Evolutionary conservation across 2,329 filamentous ascomycete species (phyloP).

Genomic region (Neonectria magnoliae): DNA sequence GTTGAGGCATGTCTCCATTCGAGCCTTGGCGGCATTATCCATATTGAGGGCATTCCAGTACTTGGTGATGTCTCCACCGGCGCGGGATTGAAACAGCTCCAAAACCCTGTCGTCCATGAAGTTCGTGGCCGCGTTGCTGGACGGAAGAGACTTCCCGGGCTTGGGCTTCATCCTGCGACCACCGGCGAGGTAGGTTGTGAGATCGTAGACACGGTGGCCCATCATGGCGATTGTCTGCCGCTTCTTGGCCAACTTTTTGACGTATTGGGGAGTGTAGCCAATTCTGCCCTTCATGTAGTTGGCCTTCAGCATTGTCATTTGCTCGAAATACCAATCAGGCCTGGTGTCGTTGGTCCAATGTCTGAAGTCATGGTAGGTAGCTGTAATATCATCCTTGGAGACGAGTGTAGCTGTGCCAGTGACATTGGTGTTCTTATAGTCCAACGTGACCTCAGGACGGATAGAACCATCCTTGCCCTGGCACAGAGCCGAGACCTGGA

Average conservation of each 20-base stretch:
- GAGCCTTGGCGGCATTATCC: slow-evolving; percentile 62
- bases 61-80: slow-evolving; percentile 84
- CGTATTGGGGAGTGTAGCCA: slow-evolving; percentile 82
- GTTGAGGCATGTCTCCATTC: slow-evolving; percentile 86
- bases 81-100: slow-evolving; percentile 82
- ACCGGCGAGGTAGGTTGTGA: slow-evolving; percentile 83
- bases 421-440: slow-evolving; percentile 83
- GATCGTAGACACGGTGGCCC: slow-evolving; percentile 83
- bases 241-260: slow-evolving; percentile 74
- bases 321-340: slow-evolving; percentile 91
- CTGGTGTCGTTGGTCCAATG: slow-evolving; percentile 82
- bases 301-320: slow-evolving; percentile 79
- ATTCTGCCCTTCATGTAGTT: slow-evolving; percentile 88
- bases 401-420: slow-evolving; percentile 73
- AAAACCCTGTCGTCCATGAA: slow-evolving; percentile 77
- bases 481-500: slow-evolving; percentile 94
- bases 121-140: slow-evolving; percentile 65
- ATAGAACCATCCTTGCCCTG: slow-evolving; percentile 74
- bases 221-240: slow-evolving; percentile 79
- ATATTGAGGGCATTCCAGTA: slow-evolving; percentile 80
- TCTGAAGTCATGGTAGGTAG: slow-evolving; percentile 92
- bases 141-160: slow-evolving; percentile 59
- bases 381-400: slow-evolving; percentile 75
- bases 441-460: slow-evolving; percentile 80
- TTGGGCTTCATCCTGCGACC: slow-evolving; percentile 73